Base-by-base conservation (phyloP, 1,284 basidiomycete species). In the Dichomitus squalens region DNA sequence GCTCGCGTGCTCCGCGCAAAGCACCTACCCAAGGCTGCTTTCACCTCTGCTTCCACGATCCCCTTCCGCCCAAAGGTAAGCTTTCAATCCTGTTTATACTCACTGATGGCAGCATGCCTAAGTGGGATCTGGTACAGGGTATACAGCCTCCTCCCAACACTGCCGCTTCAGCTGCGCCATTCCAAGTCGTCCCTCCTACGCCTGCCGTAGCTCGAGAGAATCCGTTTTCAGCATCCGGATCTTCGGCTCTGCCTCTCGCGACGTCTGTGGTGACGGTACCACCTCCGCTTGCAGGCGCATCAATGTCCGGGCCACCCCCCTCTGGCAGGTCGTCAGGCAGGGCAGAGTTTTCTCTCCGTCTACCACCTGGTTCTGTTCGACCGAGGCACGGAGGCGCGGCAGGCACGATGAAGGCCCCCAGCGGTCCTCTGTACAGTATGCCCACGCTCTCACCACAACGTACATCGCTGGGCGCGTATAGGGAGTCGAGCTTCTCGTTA, bases 21-120 rank as follows among this genome's bases (percentile, higher is more conserved):
- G 34, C 77, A 83, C 58, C 80, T 91, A 5, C 86, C 89, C 12
- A 80, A 79, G 68, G 73, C 81, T 12, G 89, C 89, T 0, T 91
- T 90, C 69, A 81, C 82, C 14, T 71, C 80, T 46, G 74, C 79
- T 7, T 83, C 86, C 7, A 89, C 87, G 52, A 46, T 70, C 33
- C 58, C 62, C 33, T 48, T 66, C 38, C 53, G 61, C 43, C 62
- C 58, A 9, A 50, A 53, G 39, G 61, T 60, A 34, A 39, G 61
- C 50, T 2, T 3, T 21, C 33, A 23, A 18, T 48, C 8, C 7
- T 27, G 7, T 12, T 12, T 2, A 14, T n/a, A 36, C 7, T 27
- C 29, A 31, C n/a, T n/a, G n/a, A 31, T 11, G 29, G 3, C 9
- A 7, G 27, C 11, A 12, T 20, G 7, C 4, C 38, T 40, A 3